Evolutionary conservation across 2,329 filamentous ascomycete genomes (phyloP), one percentile per base, ranked within the genome.

Genomic region (Ascochyta rabiei): DNA sequence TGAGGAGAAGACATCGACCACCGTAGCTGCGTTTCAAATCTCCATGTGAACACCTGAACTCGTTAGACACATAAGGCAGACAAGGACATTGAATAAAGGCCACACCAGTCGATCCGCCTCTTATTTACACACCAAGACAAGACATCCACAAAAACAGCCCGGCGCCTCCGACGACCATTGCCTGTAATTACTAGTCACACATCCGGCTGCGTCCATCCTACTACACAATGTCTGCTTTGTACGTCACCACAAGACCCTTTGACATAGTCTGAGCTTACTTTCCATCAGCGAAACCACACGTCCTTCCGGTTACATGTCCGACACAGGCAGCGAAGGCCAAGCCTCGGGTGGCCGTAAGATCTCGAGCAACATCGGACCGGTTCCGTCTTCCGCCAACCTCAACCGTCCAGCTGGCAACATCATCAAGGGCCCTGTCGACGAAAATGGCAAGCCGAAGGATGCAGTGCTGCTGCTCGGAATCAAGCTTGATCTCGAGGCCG

Each of bases 401-500:
- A 72, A 73, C 34, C 71, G 74, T 38, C 77, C 77, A 16, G 76
- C 67, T 18, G 70, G 68, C 37, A 68, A 64, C 51, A 79, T 86
- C 30, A 80, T 86, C 58, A 82, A 81, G 70, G 84, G 84, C 10
- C 79, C 84, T 13, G 80, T 81, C 28, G 82, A 85, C 57, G 80
- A 83, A 26, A 75, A 85, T 48, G 84, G 84, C 56, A 81, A 83
- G 63, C 76, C 82, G 55, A 86, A 84, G 73, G 73, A 81, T 35
- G 82, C 84, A 4, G 83, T 82, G 1, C 76, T 86, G 38, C 77
- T 86, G 63, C 77, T 87, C 33, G 84, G 84, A 51, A 86, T 86
- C 76, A 86, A 87, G 77, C 77, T 87, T 31, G 84, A 87, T 67
- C 73, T 86, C 18, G 84, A 87, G 69, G 84, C 84, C 13, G 84